These are phyloP conservation scores for Petunia axillaris DNA, from an alignment of 257 asterid species.

Conservation along the genomic window DNA sequence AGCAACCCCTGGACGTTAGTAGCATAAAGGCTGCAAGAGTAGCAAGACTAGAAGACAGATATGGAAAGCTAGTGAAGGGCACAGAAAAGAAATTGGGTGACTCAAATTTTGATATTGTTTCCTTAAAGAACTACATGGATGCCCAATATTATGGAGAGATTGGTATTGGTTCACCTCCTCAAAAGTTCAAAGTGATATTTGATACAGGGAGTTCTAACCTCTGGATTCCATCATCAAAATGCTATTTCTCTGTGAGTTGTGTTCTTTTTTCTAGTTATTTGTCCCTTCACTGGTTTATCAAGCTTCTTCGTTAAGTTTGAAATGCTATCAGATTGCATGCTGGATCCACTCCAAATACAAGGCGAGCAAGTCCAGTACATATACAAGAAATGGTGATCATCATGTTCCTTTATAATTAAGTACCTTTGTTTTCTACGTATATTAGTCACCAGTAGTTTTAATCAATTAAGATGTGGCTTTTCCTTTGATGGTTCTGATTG, in stretches of 20 bases:
- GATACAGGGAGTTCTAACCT: conserved; percentile 98
- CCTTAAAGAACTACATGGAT: conserved; percentile 83
- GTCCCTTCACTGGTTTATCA: conserved; percentile 15
- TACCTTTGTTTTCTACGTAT: not conserved
- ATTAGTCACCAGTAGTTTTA: not conserved
- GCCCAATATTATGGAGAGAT: conserved; percentile 97
- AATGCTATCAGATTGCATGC: conserved; percentile 75
- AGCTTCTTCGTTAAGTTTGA: conserved; percentile 1
- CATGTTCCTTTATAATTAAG: not conserved
- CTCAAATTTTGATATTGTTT: conserved; percentile 52
- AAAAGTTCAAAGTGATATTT: conserved; percentile 79
- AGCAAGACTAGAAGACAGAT: conserved; percentile 47
- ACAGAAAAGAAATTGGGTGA: conserved; percentile 49
- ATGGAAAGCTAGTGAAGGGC: conserved; percentile 38
- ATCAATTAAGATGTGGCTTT: not conserved
- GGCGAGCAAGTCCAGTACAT: conserved; percentile 71
- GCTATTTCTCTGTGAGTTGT: conserved; percentile 87
- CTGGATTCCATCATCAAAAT: conserved; percentile 95
- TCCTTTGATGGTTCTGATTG: not conserved
- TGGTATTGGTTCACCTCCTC: conserved; percentile 88
- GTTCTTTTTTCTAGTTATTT: conserved; percentile 9
- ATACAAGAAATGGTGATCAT: conserved; percentile 67
- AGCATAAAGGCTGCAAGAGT: conserved; percentile 58
- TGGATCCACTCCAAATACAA: conserved; percentile 76
- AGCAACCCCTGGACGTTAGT: conserved; percentile 53